A percentile compares a stretch with the other conserved stretches of the same genome.
These are phyloP conservation scores for Cutaneotrichosporon mucoides DNA, from an alignment of 1,284 basidiomycete genomes.

Conservation along the genomic window DNA sequence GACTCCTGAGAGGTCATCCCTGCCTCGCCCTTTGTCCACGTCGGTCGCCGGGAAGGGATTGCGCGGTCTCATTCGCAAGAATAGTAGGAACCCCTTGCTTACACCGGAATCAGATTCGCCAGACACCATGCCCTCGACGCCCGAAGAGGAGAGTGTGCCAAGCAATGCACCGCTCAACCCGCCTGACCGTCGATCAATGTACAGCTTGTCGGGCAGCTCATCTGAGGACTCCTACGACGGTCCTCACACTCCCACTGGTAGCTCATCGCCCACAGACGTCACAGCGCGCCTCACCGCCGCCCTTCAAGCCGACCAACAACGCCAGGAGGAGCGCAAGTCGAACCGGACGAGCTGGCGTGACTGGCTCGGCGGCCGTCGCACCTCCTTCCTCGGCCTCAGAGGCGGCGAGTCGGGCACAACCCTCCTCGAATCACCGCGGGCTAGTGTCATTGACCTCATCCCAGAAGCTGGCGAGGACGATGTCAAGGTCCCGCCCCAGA, in stretches of 20 bases:
- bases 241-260: conserved; percentile 28
- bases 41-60: conserved; percentile 1
- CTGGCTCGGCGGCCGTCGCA: conserved; percentile 15
- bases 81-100: not conserved
- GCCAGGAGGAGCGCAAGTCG: conserved; percentile 10
- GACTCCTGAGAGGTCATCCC: not conserved
- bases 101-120: not conserved
- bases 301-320: conserved; percentile 6
- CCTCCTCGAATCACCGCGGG: conserved; percentile 13
- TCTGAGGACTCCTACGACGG: conserved; percentile 30
- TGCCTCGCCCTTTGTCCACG: not conserved
- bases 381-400: conserved; percentile 16
- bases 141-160: not conserved
- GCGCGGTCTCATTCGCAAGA: conserved; percentile 5
- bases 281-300: conserved; percentile 13
- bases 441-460: conserved; percentile 9
- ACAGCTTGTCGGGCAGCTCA: conserved; percentile 29
- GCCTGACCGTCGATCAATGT: conserved; percentile 17
- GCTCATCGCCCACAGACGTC: conserved; percentile 15
- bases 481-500: not conserved
- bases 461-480: not conserved
- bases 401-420: conserved; percentile 4
- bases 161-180: not conserved
- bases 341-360: conserved; percentile 14
- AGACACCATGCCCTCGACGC: conserved; percentile 2